Conservation (phyloP, 352 stramenopile genomes). For the Phytophthora rubi region DNA sequence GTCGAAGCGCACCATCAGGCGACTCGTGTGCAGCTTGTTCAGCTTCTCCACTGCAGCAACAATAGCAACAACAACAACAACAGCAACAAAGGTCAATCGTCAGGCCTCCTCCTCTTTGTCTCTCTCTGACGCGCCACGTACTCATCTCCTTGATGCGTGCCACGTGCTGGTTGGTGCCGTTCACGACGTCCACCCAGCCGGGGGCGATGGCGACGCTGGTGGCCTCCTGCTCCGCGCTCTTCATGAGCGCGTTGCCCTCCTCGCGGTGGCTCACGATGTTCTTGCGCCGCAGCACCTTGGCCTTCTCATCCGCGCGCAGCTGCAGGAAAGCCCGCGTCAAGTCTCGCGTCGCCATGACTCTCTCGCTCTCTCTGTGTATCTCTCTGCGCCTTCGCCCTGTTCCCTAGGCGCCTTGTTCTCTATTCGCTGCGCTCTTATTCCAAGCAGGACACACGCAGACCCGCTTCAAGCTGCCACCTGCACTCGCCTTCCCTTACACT, state of each 20-base stretch:
- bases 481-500: not conserved
- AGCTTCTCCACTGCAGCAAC: slow-evolving; percentile 78
- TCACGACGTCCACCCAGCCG: slow-evolving; percentile 83
- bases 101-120: not conserved
- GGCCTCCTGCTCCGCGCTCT: slow-evolving; percentile 51
- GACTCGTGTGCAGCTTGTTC: slow-evolving; percentile 83
- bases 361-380: slow-evolving; percentile 1
- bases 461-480: slow-evolving; percentile 1
- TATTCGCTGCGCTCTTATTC: slow-evolving; percentile 8
- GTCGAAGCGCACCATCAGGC: slow-evolving; percentile 89
- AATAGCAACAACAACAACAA: slow-evolving; percentile 11
- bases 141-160: slow-evolving; percentile 82
- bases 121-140: slow-evolving; percentile 40
- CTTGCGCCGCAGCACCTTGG: slow-evolving; percentile 84
- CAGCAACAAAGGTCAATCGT: not conserved
- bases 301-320: slow-evolving; percentile 79
- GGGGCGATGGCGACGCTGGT: slow-evolving; percentile 53
- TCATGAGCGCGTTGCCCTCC: slow-evolving; percentile 74
- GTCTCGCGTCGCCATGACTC: slow-evolving; percentile 78
- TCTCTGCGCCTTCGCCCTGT: not conserved
- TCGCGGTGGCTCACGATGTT: slow-evolving; percentile 82
- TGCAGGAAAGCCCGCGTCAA: slow-evolving; percentile 76
- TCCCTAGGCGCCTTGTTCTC: not conserved
- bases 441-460: not conserved
- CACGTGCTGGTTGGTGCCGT: slow-evolving; percentile 82